Percentiles rank a stretch among this genome's conserved stretches.
Evolutionary conservation across 495 filamentous ascomycete genomes (phyloP).

Genomic region (Talaromyces ruber): DNA sequence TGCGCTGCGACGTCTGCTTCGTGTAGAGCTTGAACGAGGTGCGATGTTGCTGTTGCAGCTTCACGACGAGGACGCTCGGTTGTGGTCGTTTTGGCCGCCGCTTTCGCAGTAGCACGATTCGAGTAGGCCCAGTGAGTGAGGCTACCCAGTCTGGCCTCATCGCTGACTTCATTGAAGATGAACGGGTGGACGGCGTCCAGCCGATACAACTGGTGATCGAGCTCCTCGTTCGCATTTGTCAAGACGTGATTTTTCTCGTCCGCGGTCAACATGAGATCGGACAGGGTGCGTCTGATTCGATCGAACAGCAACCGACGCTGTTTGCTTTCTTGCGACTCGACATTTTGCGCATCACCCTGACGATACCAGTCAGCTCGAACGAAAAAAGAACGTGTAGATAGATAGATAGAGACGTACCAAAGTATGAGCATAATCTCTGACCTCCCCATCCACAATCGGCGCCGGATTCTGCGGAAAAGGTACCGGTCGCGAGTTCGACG

Average conservation of each 20-base stretch:
- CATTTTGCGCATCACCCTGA: constrained; percentile 21
- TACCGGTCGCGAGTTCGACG: constrained; percentile 49
- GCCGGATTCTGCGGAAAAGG: constrained; percentile 28
- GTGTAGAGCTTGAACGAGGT: constrained; percentile 48
- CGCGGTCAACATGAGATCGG: constrained; percentile 71
- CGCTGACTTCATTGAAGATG: constrained; percentile 83
- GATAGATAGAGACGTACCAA: constrained; percentile 15
- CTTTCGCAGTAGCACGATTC: constrained; percentile 64
- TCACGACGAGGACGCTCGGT: constrained; percentile 70
- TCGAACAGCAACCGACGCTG: constrained; percentile 59
- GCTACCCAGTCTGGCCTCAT: constrained; percentile 86
- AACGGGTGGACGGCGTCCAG: constrained; percentile 77
- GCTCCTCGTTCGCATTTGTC: constrained; percentile 76
- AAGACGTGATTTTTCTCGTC: constrained; percentile 98
- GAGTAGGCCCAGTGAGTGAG: constrained; percentile 92
- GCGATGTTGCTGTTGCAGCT: constrained; percentile 56
- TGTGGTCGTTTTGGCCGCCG: constrained; percentile 39
- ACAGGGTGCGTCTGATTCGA: constrained; percentile 49
- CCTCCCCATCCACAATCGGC: constrained; percentile 28
- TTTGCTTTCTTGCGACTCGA: constrained; percentile 30
- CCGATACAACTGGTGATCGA: constrained; percentile 75
- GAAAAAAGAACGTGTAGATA: neutral
- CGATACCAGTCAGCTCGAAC: neutral
- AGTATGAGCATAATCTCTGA: constrained; percentile 29
- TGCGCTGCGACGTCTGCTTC: constrained; percentile 63